These are phyloP conservation scores for Cantharellus cinnabarinus DNA, from an alignment of 768 basidiomycete genomes.

Conservation along the genomic window DNA sequence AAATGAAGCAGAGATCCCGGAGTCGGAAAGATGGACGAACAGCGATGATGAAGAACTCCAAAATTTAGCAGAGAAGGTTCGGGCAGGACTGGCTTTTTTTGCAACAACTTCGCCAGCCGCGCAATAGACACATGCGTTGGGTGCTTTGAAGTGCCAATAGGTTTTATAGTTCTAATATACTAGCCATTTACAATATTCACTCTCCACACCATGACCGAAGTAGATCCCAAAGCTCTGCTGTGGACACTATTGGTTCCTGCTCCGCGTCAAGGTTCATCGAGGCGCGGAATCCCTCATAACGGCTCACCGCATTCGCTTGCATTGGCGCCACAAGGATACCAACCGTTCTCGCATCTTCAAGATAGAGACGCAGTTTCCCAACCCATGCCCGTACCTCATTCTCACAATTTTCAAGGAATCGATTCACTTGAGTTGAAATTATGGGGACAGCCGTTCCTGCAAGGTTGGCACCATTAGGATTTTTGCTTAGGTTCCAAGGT, in stretches of 20 bases:
- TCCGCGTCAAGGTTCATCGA: too few species aligned
- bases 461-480: slow-evolving; percentile 19
- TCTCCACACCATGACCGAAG: too few species aligned
- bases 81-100: slow-evolving; percentile 69
- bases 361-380: slow-evolving; percentile 46
- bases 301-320: slow-evolving; percentile 50
- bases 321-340: slow-evolving; percentile 59
- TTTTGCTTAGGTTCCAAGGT: slow-evolving; percentile 25
- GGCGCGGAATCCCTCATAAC: slow-evolving; percentile 35
- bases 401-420: slow-evolving; percentile 35
- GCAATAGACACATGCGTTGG: too few species aligned
- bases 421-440: slow-evolving; percentile 26
- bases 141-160: too few species aligned
- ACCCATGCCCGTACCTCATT: slow-evolving; percentile 35
- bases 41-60: slow-evolving; percentile 63
- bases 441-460: slow-evolving; percentile 26
- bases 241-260: too few species aligned
- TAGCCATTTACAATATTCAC: too few species aligned
- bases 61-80: slow-evolving; percentile 56
- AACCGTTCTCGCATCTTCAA: slow-evolving; percentile 64
- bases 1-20: slow-evolving; percentile 23
- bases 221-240: too few species aligned
- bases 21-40: slow-evolving; percentile 49
- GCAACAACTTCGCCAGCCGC: too few species aligned
- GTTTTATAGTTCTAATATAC: too few species aligned